phyloP scores from a whole-genome alignment of 2,329 filamentous ascomycete genomes.

The Escovopsis weberi region DNA sequence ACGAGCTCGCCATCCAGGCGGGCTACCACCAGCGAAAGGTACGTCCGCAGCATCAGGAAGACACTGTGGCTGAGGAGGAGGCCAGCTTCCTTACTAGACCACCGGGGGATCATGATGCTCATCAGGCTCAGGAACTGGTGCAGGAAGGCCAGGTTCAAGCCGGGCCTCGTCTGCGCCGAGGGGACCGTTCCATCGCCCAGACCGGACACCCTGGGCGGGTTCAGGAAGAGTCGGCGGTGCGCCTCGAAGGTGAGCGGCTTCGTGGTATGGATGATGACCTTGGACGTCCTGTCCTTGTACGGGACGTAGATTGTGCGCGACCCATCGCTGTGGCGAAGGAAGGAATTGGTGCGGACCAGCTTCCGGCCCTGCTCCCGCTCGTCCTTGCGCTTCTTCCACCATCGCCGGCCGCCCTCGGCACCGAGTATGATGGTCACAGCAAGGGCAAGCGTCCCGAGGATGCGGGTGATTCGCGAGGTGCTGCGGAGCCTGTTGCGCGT shows the following conservation, averaged over 20 bases:
- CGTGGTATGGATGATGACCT: constrained; percentile 80
- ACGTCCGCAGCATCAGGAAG: constrained; percentile 84
- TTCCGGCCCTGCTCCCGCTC: constrained; percentile 74
- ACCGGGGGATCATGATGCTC: constrained; percentile 94
- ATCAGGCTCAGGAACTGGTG: constrained; percentile 93
- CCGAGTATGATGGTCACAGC: constrained; percentile 64
- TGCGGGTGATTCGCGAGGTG: constrained; percentile 55
- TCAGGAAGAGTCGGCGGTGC: constrained; percentile 81
- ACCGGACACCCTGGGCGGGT: constrained; percentile 72
- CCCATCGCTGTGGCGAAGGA: constrained; percentile 84
- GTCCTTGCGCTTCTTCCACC: constrained; percentile 57
- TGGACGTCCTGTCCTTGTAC: constrained; percentile 74
- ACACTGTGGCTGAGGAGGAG: constrained; percentile 75
- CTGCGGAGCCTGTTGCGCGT: constrained; percentile 40
- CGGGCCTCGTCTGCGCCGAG: constrained; percentile 80
- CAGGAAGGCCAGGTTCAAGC: constrained; percentile 85
- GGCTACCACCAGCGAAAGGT: constrained; percentile 84
- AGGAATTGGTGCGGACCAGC: constrained; percentile 81
- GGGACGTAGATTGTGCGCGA: constrained; percentile 91
- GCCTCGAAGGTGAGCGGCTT: constrained; percentile 94
- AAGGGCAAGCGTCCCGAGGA: constrained; percentile 64
- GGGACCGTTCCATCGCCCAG: constrained; percentile 64
- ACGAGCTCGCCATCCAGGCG: constrained; percentile 93
- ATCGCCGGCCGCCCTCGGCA: constrained; percentile 63
- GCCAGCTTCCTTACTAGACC: constrained; percentile 91